Evolutionary conservation across 2,329 filamentous ascomycete species (phyloP).

Genomic region (Xylaria polymorpha): DNA sequence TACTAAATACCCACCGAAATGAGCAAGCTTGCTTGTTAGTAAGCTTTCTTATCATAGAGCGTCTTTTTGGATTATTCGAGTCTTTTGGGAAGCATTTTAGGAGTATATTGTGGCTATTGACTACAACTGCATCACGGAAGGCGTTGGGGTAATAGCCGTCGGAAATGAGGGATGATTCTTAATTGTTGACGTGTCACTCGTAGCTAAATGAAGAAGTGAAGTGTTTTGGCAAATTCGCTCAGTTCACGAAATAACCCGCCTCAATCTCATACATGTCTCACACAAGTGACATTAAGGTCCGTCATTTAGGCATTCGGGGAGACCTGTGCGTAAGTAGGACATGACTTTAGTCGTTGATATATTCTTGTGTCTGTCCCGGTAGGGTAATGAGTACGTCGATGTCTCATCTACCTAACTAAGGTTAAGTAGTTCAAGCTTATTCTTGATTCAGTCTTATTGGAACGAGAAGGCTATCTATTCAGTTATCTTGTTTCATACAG

Average conservation of each 20-base stretch:
- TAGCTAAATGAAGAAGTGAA: conserved; percentile 7
- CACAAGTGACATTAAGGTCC: neutral
- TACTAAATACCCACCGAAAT: neutral
- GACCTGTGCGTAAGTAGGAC: neutral
- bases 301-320: neutral
- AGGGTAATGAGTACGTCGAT: neutral
- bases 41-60: neutral
- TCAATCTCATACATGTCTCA: neutral
- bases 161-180: conserved; percentile 20
- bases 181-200: neutral
- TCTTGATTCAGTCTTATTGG: neutral
- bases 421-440: neutral
- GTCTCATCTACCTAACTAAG: neutral
- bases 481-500: neutral
- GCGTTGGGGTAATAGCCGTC: conserved; percentile 22
- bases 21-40: neutral
- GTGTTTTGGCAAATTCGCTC: neutral
- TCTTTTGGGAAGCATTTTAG: conserved; percentile 5
- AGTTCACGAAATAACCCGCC: neutral
- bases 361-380: neutral
- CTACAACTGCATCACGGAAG: conserved; percentile 22
- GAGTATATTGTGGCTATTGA: neutral
- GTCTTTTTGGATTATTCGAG: neutral
- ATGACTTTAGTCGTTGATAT: neutral
- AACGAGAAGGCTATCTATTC: neutral